Percentiles rank a stretch among this genome's conserved stretches.
phyloP scores from a whole-genome alignment of 75 land plant species.

The Pinus tabuliformis region DNA sequence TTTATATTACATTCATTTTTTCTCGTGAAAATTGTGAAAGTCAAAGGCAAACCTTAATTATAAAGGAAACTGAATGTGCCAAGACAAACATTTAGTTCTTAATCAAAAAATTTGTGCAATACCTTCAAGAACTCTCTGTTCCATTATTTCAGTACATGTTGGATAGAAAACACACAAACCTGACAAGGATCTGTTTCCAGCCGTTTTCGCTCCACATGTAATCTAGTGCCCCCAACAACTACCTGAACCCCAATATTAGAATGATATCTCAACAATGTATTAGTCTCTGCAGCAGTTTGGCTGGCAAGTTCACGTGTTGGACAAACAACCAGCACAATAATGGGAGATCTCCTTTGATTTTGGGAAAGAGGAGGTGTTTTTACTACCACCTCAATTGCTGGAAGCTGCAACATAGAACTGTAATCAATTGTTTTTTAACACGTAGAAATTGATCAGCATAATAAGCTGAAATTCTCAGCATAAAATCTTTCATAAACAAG shows the following conservation, averaged over 20 bases:
- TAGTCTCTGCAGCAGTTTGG: constrained; percentile 95
- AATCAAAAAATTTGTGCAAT: too few relatives aligned
- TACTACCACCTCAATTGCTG: constrained; percentile 82
- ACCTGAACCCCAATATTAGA: constrained; percentile 87
- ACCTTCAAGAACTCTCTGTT: too few relatives aligned
- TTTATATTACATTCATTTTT: too few relatives aligned
- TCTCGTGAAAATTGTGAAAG: too few relatives aligned
- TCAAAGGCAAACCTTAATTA: too few relatives aligned
- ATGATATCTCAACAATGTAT: constrained; percentile 78
- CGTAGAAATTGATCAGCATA: not conserved
- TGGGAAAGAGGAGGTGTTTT: constrained; percentile 43
- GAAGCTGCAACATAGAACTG: constrained; percentile 63
- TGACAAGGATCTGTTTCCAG: constrained; percentile 87
- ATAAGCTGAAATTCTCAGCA: not conserved
- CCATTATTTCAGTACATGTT: too few relatives aligned
- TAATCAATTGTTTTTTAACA: not conserved
- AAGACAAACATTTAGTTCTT: too few relatives aligned
- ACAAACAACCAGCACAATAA: constrained; percentile 79
- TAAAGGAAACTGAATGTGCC: too few relatives aligned
- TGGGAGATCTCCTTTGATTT: constrained; percentile 53
- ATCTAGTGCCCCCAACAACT: constrained; percentile 88
- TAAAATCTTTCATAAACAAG: not conserved
- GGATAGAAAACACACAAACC: constrained; percentile 27
- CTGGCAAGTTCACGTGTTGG: constrained; percentile 97
- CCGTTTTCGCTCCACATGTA: constrained; percentile 72